Conservation (phyloP, 352 stramenopile species). For the Phytophthora tubulina region DNA sequence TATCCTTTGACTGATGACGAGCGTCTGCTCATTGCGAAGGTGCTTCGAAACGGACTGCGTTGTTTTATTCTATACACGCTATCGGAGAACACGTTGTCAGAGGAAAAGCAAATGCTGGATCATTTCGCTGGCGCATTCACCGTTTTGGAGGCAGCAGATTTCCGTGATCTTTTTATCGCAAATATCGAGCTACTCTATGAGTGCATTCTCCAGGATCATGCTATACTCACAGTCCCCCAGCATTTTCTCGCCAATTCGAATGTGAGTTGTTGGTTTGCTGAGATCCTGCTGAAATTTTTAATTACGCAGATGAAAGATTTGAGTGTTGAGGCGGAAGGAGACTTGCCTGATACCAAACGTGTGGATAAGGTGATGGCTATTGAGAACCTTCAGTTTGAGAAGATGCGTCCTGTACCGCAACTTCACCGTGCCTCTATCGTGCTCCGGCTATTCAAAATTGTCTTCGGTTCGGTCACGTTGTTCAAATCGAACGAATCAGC, state of each 20-base stretch:
- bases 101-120: constrained; percentile 97
- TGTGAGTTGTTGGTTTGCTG: constrained; percentile 94
- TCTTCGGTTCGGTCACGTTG: constrained; percentile 96
- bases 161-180: constrained; percentile 91
- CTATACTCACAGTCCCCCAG: constrained; percentile 95
- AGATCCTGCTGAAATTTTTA: constrained; percentile 96
- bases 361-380: constrained; percentile 82
- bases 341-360: constrained; percentile 82
- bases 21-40: constrained; percentile 92
- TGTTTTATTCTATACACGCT: constrained; percentile 95
- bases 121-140: constrained; percentile 97
- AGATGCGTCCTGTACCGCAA: constrained; percentile 76
- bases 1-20: constrained; percentile 95
- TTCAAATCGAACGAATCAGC: constrained; percentile 97
- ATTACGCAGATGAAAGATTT: constrained; percentile 95
- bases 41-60: constrained; percentile 93
- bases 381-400: constrained; percentile 78
- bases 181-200: constrained; percentile 94
- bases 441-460: constrained; percentile 95
- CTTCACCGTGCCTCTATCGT: constrained; percentile 89
- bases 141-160: constrained; percentile 95
- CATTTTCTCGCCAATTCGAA: constrained; percentile 96
- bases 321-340: constrained; percentile 80
- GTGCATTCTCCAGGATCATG: constrained; percentile 94
- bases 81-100: constrained; percentile 85